A percentile compares a stretch with the other conserved stretches of the same genome.
Conservation (phyloP, 176 grass and related monocot species). For the Microstegium vimineum region DNA sequence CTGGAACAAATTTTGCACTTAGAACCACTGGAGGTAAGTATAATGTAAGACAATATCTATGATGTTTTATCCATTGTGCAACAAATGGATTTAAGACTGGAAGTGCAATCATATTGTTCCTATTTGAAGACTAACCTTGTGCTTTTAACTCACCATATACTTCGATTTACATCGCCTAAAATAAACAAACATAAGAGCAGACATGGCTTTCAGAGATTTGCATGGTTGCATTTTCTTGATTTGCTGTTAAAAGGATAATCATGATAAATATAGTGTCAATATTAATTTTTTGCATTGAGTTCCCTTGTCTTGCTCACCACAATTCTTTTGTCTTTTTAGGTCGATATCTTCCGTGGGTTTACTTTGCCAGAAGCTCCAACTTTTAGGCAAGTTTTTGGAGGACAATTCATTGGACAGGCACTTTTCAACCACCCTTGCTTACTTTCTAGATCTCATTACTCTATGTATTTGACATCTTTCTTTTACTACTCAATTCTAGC, state of each 20-base stretch:
- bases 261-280: not conserved
- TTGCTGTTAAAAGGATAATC: not conserved
- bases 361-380: slow-evolving; percentile 77
- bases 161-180: slow-evolving; percentile 12
- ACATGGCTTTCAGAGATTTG: not conserved
- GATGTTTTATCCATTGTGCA: not conserved
- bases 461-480: slow-evolving; percentile 19
- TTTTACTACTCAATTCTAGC: not conserved
- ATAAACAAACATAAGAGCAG: not conserved
- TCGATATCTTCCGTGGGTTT: slow-evolving; percentile 88
- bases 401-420: slow-evolving; percentile 97
- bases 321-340: slow-evolving; percentile 41
- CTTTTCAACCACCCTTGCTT: slow-evolving; percentile 31
- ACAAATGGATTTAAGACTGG: not conserved
- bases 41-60: not conserved
- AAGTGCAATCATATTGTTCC: not conserved
- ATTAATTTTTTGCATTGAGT: not conserved
- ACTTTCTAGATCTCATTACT: slow-evolving; percentile 7
- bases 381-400: slow-evolving; percentile 91
- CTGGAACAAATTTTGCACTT: slow-evolving; percentile 88
- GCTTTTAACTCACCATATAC: not conserved
- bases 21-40: slow-evolving; percentile 81
- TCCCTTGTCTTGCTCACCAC: not conserved
- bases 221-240: not conserved
- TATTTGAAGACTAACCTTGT: not conserved